These are phyloP conservation scores for Cardamine occulta DNA, from an alignment of 345 rosid genomes.

Conservation along the genomic window DNA sequence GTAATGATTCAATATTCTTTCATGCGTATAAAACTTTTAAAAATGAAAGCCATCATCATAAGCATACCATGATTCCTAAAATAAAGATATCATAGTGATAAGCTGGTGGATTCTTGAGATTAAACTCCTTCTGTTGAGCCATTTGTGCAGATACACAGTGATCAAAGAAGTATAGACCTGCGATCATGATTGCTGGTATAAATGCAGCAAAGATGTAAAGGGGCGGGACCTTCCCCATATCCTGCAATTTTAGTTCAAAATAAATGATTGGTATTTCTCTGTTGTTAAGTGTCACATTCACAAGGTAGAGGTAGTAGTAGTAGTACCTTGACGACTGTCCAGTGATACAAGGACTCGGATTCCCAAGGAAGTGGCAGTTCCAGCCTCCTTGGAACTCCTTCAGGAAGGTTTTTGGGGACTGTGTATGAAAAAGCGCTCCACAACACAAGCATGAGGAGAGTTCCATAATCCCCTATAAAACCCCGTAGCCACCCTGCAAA, in stretches of 20 bases:
- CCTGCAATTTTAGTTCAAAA: conserved; percentile 52
- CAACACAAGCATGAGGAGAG: conserved; percentile 73
- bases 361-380: conserved; percentile 71
- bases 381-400: conserved; percentile 80
- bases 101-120: conserved; percentile 80
- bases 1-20: background rate
- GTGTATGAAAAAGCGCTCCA: conserved; percentile 74
- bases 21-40: background rate
- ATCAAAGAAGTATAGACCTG: conserved; percentile 82
- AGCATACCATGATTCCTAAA: conserved; percentile 66
- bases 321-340: conserved; percentile 75
- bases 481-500: conserved; percentile 66
- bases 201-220: conserved; percentile 67
- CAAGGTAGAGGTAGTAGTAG: conserved; percentile 1
- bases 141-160: conserved; percentile 85
- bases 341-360: conserved; percentile 60
- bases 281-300: background rate
- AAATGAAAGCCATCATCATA: background rate
- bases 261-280: background rate
- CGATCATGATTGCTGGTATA: conserved; percentile 80
- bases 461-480: conserved; percentile 80
- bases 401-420: conserved; percentile 56
- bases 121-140: conserved; percentile 87
- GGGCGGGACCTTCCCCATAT: conserved; percentile 70
- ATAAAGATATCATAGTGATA: conserved; percentile 78